Base-by-base conservation (phyloP, 2,329 filamentous ascomycete genomes). In the Alternaria sp. region DNA sequence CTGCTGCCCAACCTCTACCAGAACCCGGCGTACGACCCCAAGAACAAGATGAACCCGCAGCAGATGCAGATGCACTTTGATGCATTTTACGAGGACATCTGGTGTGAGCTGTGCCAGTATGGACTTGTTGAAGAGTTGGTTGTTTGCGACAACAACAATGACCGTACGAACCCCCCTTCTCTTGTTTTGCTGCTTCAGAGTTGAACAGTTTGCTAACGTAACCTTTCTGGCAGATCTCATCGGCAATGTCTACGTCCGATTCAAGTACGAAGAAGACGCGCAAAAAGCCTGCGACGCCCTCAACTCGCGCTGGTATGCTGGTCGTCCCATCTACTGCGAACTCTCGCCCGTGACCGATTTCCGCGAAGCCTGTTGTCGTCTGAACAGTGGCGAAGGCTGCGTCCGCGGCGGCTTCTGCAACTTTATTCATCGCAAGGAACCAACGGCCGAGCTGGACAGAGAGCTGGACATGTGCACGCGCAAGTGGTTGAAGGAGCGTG, bases 41-140 rank as follows among this genome's bases (percentile, higher is more conserved):
- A 97, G 84, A 95, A 90, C 86, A 95, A 94, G 83, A 97, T 99
- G 92, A 97, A 97, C 83, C 84, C 93, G 7, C 90, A 89, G 71
- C 95, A 99, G 85, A 90, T 98, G 79, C 94, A 97, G 82, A 97
- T 97, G 84, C 95, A 99, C 87, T 99, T 99, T 79, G 95, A 99
- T 82, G 95, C 95, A 76, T 99, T 99, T 81, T 99, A 99, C 85
- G 95, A 99, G 84, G 95, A 99, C 80, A 93, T 99, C 70, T 99
- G 95, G 94, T 98, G 94, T 84, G 95, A 99, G 87, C 92, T 99
- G 85, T 98, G 95, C 90, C 70, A 97, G 83, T 99, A 96, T 80
- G 95, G 95, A 70, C 93, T 98, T 82, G 86, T 98, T 36, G 95
- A 99, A 83, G 95, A 99, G 83, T 88, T 99, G 12, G 95, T 99